phyloP scores from a whole-genome alignment of 805 yeast genomes.

The Nakazawaea wickerhamii region DNA sequence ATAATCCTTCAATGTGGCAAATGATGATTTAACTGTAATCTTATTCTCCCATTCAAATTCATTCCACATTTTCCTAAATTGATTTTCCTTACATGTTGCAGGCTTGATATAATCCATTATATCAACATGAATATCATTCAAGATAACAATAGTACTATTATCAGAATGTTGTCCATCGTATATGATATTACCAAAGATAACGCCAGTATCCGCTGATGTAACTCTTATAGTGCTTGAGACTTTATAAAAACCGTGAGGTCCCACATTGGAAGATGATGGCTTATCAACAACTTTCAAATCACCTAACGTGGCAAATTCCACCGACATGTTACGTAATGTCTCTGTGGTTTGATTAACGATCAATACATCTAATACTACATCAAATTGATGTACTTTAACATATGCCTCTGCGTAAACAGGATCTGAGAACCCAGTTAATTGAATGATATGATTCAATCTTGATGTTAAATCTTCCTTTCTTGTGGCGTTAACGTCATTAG shows the following conservation, averaged over 20 bases:
- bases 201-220: slow-evolving; percentile 96
- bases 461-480: slow-evolving; percentile 62
- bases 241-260: slow-evolving; percentile 96
- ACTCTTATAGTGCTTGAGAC: slow-evolving; percentile 88
- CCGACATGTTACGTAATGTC: slow-evolving; percentile 85
- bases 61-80: slow-evolving; percentile 97
- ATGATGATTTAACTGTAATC: slow-evolving; percentile 74
- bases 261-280: slow-evolving; percentile 84
- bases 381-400: slow-evolving; percentile 93
- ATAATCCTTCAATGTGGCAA: slow-evolving; percentile 66
- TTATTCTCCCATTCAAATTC: slow-evolving; percentile 99
- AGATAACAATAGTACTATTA: slow-evolving; percentile 82
- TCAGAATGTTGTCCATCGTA: slow-evolving; percentile 94
- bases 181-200: slow-evolving; percentile 92
- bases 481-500: slow-evolving; percentile 41
- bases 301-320: slow-evolving; percentile 94
- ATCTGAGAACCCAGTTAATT: slow-evolving; percentile 96
- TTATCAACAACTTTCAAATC: slow-evolving; percentile 92
- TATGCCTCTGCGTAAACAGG: slow-evolving; percentile 98
- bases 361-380: slow-evolving; percentile 88
- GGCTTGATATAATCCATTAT: slow-evolving; percentile 97
- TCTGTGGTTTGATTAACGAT: slow-evolving; percentile 90
- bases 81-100: slow-evolving; percentile 81
- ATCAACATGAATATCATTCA: slow-evolving; percentile 92
- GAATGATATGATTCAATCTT: slow-evolving; percentile 81